Evolutionary conservation across 441 rosid species (phyloP), one percentile per base, ranked within the genome.

Genomic region (Populus trichocarpa): DNA sequence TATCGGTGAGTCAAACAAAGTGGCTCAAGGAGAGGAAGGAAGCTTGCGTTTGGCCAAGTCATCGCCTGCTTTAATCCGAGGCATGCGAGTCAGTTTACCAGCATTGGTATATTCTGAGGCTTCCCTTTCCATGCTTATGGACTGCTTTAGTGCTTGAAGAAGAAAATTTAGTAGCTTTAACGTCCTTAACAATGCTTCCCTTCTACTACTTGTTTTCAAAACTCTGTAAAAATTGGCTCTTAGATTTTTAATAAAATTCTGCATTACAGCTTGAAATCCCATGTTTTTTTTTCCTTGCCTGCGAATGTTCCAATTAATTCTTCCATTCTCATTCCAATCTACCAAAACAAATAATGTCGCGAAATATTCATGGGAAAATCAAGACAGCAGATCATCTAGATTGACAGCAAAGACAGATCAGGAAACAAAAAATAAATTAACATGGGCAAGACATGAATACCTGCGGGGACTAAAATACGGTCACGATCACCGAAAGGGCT

Each of bases 121-220:
- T 75, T 86, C 91, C 2, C 68, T 90, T 71, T 78, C 84, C 12
- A 87, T 89, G 89, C 79, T 91, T 35, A 75, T 89, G 8, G 87
- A 87, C 10, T 84, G 83, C 81, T 57, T 57, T 14, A 57, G 68
- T 53, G 81, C 81, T 61, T 72, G 73, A 78, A 28, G 72, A 1
- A 20, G 12, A 23, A 9, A 18, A 20, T 16, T 4, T 46, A 18
- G 1, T 22, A 0, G 69, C 18, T 63, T 7, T 6, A 13, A 3
- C 12, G 26, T 25, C 64, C 61, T 53, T 20, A 30, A 2, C 1
- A 53, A 1, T 25, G n/a, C 18, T 25, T 66, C 1, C 13, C 22
- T 71, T 36, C 13, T 13, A 9, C 8, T 42, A 33, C 30, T n/a
- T 59, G 38, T 16, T 26, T 14, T 35, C 18, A n/a, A 61, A 35